phyloP scores from a whole-genome alignment of 139 green algal species.

The Trebouxia sp. region DNA sequence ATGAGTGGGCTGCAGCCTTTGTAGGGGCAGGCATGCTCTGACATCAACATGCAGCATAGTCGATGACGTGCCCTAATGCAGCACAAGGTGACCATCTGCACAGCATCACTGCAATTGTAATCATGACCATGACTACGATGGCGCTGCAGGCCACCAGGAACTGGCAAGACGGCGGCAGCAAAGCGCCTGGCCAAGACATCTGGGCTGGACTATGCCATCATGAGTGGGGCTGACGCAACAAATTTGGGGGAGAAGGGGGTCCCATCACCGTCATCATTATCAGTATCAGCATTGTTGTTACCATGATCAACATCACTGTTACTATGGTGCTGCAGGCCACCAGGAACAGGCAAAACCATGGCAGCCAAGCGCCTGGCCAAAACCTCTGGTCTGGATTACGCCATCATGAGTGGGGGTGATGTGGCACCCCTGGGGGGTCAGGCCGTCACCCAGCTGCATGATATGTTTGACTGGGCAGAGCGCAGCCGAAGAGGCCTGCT shows the following conservation, averaged over 20 bases:
- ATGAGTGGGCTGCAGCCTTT: too few species aligned
- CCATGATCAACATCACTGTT: neutral
- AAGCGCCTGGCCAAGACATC: slow-evolving; percentile 91
- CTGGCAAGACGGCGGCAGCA: slow-evolving; percentile 97
- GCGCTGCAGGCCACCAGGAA: slow-evolving; percentile 64
- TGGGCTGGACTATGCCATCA: slow-evolving; percentile 98
- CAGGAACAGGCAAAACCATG: slow-evolving; percentile 96
- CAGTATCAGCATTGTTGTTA: neutral
- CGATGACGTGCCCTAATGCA: too few species aligned
- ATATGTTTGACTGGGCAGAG: slow-evolving; percentile 98
- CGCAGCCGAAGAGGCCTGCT: slow-evolving; percentile 81
- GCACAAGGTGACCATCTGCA: too few species aligned
- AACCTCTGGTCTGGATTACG: slow-evolving; percentile 96
- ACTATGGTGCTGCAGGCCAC: slow-evolving; percentile 46
- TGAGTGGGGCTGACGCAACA: slow-evolving; percentile 96
- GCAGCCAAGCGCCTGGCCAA: slow-evolving; percentile 93
- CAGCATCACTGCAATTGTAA: too few species aligned
- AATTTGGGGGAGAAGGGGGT: too few species aligned
- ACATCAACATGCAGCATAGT: too few species aligned
- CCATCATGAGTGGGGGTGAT: slow-evolving; percentile 96
- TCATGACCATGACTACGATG: neutral
- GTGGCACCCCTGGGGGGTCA: slow-evolving; percentile 87
- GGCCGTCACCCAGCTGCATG: slow-evolving; percentile 96
- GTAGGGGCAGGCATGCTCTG: too few species aligned
- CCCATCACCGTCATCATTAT: too few species aligned